Base-by-base conservation (phyloP, 371 early-diverging fungal genomes). In the Apophysomyces ossiformis region DNA sequence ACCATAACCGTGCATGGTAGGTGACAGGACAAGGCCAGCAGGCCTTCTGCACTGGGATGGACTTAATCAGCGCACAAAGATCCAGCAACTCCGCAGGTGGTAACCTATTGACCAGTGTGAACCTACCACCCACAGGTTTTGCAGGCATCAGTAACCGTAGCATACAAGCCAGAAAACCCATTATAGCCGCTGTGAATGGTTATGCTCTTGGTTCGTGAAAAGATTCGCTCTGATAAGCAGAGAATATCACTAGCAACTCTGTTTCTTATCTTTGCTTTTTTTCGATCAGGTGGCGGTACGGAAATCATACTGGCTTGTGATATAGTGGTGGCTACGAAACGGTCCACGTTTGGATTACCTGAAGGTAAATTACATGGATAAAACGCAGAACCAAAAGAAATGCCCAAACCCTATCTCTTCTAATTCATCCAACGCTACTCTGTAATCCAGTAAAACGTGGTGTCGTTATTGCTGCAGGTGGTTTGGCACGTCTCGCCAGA, bases 161-260 rank as follows among this genome's bases (percentile, higher is more conserved):
- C 9, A 57, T 62, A 37, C 21, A 26, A 9, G 71, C 69, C 5
- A 64, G 79, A 5, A 84, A 84, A 59, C 84, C 84, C n/a, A 67
- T 84, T 5, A 81, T 84, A 72, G 82, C 82, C 62, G 84, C 84
- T 18, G 84, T 84, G 21, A 75, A 84, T 70, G 84, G 84, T 8
- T 78, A 71, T 61, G 80, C 82, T 39, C 60, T 84, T 8, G 76
- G 76, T 73, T 13, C 2, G 13, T 41, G 35, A 50, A 50, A 16
- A 50, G 9, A 47, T 15, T 15, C 4, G 9, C 39, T 11, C 16
- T 26, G 7, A n/a, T 15, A 46, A 37, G 32, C 35, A 9, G 45
- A 6, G 7, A 41, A 39, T 39, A 1, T 13, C 32, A 16, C 15
- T 3, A 38, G 8, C 11, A 36, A 37, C 46, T 38, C 45, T 57